These are phyloP conservation scores for Psidium guajava DNA, from an alignment of 345 rosid genomes.

Conservation along the genomic window DNA sequence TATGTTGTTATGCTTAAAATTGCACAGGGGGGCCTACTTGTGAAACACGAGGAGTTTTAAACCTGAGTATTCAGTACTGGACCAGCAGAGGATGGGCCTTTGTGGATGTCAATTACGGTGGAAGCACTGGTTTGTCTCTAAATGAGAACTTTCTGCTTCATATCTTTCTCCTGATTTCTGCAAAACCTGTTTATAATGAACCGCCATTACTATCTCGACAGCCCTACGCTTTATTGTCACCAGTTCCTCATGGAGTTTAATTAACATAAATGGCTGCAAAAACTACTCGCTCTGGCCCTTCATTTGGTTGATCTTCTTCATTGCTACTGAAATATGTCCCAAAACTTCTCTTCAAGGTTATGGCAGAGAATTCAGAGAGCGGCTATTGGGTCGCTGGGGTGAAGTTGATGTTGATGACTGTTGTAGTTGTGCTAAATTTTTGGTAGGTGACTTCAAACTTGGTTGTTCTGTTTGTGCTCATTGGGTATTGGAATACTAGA, in stretches of 20 bases:
- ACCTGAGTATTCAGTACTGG: constrained; percentile 81
- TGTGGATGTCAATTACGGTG: constrained; percentile 95
- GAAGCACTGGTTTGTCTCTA: constrained; percentile 84
- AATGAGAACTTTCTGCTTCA: not conserved
- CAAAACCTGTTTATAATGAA: not conserved
- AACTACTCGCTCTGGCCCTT: not conserved
- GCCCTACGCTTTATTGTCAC: not conserved
- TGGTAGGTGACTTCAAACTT: constrained; percentile 34
- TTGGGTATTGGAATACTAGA: not conserved
- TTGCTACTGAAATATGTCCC: not conserved
- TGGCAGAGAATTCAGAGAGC: constrained; percentile 90
- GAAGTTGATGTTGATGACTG: constrained; percentile 94
- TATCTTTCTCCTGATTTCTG: not conserved
- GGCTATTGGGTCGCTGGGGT: constrained; percentile 73
- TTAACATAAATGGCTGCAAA: not conserved
- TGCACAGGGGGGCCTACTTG: constrained; percentile 84
- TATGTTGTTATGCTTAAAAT: not conserved
- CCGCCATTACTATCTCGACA: not conserved
- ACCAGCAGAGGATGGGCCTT: constrained; percentile 98
- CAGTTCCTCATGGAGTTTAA: not conserved
- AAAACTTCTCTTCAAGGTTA: constrained; percentile 41
- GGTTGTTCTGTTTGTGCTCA: not conserved
- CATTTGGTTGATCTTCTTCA: not conserved
- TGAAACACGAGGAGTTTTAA: constrained; percentile 67
- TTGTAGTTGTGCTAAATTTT: constrained; percentile 81